Evolutionary conservation across 345 rosid genomes (phyloP), one percentile per base, ranked within the genome.

Genomic region (Citrus mangshanensis): DNA sequence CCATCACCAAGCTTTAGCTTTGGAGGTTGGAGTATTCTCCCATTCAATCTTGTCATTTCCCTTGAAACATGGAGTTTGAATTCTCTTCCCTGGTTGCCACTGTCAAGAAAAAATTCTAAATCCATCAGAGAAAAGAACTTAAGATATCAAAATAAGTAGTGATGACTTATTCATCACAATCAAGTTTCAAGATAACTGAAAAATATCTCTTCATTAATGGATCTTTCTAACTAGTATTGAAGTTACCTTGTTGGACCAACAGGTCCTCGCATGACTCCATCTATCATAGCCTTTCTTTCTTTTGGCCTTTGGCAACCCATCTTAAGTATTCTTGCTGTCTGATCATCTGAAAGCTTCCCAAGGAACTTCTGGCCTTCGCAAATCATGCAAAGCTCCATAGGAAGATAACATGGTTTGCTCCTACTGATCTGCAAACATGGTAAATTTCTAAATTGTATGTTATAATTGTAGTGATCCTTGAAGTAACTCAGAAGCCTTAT

Each of bases 331-430:
- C 90, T 91, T 25, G 92, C 90, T 27, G 99, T 92, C 84, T 95
- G 99, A 82, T 92, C 99, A 88, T 95, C 99, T 0, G 99, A 91
- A 49, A 95, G 95, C 85, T 93, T 95, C 35, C 99, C 99, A 7
- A 95, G 97, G 89, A 95, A 95, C 80, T 93, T 95, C 87, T 95
- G 99, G 38, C 99, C 99, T 86, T 95, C 99, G 77, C 99, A 92
- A 46, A 95, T 93, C 86, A 93, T 87, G 75, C 99, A 95, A 24
- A 95, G 93, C 75, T 95, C 99, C 97, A 93, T 93, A 19, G 99
- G 98, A 82, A 95, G 95, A 86, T 95, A 95, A 84, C 98, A 95
- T 24, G 98, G 96, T 70, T 89, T 95, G 51, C 93, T 90, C 87
- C 97, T 89, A 85, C 98, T 92, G 30, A 90, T 89, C 87, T 93